These are phyloP conservation scores for Davidsoniella eucalypti DNA, from an alignment of 2,329 filamentous ascomycete genomes.

Conservation along the genomic window DNA sequence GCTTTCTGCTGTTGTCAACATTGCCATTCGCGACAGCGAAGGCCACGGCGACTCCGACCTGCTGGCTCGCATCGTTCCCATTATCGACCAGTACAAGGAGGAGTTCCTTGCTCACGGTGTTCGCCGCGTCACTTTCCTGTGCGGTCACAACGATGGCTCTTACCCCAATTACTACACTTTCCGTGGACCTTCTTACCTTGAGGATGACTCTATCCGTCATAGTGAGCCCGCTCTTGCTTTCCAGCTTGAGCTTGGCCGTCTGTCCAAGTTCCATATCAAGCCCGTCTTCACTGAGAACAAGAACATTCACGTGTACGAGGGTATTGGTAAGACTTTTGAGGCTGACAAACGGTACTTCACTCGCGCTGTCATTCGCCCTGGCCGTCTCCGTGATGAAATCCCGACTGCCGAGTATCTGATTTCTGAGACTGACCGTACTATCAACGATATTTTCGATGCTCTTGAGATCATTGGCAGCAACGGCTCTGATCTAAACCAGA, in stretches of 20 bases:
- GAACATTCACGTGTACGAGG: constrained; percentile 98
- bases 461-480: constrained; percentile 98
- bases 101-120: constrained; percentile 70
- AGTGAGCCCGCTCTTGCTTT: constrained; percentile 92
- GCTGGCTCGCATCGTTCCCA: constrained; percentile 53
- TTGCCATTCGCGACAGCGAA: constrained; percentile 81
- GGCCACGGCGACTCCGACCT: constrained; percentile 67
- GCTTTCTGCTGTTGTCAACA: constrained; percentile 79
- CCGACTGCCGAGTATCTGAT: constrained; percentile 97
- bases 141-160: constrained; percentile 80
- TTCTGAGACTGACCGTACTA: constrained; percentile 86
- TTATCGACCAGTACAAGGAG: constrained; percentile 67
- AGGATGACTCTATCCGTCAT: constrained; percentile 93
- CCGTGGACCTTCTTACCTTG: constrained; percentile 75
- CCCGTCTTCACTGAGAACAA: constrained; percentile 98
- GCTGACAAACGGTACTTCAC: constrained; percentile 98
- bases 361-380: constrained; percentile 83
- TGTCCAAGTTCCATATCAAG: constrained; percentile 95
- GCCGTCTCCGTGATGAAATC: constrained; percentile 89
- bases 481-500: constrained; percentile 97
- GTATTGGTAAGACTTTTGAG: constrained; percentile 82
- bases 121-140: constrained; percentile 89
- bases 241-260: constrained; percentile 88
- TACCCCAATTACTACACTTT: constrained; percentile 98
- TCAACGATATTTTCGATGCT: constrained; percentile 95